phyloP scores from a whole-genome alignment of 23 red algal species.

The Gracilariopsis chorda region DNA sequence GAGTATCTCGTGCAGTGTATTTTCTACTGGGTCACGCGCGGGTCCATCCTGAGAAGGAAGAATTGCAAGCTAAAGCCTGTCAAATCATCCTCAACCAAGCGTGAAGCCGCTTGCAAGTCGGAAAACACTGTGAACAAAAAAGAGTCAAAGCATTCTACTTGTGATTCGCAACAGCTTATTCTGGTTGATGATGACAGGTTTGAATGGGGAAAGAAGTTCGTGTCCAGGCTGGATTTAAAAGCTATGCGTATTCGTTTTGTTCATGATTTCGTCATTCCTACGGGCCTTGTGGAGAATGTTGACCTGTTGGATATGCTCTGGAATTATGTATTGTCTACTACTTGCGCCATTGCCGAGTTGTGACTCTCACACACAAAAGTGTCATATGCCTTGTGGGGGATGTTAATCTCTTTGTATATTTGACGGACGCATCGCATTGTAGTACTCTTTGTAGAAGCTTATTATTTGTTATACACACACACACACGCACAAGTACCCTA shows the following conservation, averaged over 20 bases:
- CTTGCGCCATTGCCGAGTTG: background rate
- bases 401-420: no score
- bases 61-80: background rate
- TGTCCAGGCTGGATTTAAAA: background rate
- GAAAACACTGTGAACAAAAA: background rate
- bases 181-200: background rate
- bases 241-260: background rate
- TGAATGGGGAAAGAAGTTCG: background rate
- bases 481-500: no score
- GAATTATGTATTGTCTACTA: background rate
- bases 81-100: no score
- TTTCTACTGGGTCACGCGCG: background rate
- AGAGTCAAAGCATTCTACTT: no score
- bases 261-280: background rate
- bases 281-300: background rate
- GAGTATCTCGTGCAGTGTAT: constrained; percentile 9
- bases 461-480: no score
- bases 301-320: background rate
- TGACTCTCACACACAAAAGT: no score
- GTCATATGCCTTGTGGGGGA: no score
- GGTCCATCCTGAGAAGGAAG: background rate
- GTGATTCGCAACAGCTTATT: background rate
- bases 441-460: no score
- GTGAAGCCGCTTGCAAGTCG: background rate
- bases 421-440: no score